These are phyloP conservation scores for Curvularia sp. DNA, from an alignment of 2,329 filamentous ascomycete genomes.

Conservation along the genomic window DNA sequence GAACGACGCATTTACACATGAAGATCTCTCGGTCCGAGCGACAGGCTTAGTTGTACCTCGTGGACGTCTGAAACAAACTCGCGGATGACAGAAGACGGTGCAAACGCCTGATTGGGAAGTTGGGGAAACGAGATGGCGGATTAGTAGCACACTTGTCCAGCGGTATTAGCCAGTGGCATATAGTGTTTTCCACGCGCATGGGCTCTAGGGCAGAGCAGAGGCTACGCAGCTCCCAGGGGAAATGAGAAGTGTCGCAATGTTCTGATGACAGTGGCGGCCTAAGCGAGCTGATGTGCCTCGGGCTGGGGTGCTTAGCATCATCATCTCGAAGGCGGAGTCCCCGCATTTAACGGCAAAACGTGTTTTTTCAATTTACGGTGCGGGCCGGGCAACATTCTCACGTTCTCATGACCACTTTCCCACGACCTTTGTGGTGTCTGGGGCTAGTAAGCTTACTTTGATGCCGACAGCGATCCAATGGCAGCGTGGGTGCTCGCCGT, in stretches of 20 bases:
- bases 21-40: constrained; percentile 19
- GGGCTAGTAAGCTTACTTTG: background rate
- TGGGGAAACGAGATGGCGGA: constrained; percentile 1
- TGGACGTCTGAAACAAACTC: constrained; percentile 16
- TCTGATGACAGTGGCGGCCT: constrained; percentile 11
- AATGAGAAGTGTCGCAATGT: constrained; percentile 18
- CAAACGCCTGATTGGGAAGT: constrained; percentile 18
- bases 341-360: constrained; percentile 8
- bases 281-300: constrained; percentile 13
- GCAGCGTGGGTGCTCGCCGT: background rate
- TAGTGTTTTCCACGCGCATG: constrained; percentile 8
- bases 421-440: background rate
- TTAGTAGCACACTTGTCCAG: background rate
- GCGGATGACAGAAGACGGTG: constrained; percentile 13
- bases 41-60: constrained; percentile 14
- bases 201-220: constrained; percentile 11
- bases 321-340: constrained; percentile 7
- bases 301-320: background rate
- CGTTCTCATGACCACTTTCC: constrained; percentile 14
- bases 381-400: constrained; percentile 13
- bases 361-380: constrained; percentile 15
- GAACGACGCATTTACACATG: constrained; percentile 5
- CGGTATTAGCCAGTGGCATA: background rate
- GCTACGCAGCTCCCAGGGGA: constrained; percentile 15
- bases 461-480: constrained; percentile 21